Percentiles rank a stretch among this genome's conserved stretches.
These are phyloP conservation scores for Ceratobasidium theobromae DNA, from an alignment of 1,284 basidiomycete species.

Conservation along the genomic window DNA sequence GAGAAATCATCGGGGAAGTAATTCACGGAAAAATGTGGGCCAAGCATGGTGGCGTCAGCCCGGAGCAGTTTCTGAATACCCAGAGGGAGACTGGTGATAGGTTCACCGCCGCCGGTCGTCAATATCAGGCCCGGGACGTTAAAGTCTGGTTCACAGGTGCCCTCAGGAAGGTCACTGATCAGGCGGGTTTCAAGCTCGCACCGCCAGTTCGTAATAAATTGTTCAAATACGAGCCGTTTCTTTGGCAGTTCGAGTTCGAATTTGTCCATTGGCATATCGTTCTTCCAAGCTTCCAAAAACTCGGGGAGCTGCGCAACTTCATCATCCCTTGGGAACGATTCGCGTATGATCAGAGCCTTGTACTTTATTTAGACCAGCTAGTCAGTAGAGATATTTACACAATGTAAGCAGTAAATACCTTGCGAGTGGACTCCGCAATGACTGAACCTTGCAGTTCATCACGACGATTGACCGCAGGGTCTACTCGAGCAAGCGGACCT, in stretches of 20 bases:
- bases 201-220: background rate
- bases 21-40: background rate
- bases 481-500: background rate
- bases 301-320: background rate
- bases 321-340: background rate
- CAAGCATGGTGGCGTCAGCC: conserved; percentile 2
- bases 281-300: background rate
- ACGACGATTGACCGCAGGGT: background rate
- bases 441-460: background rate
- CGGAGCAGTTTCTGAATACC: conserved; percentile 4
- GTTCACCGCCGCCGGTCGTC: background rate
- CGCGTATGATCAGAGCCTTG: background rate
- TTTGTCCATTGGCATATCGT: background rate
- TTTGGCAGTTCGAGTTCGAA: background rate
- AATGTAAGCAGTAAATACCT: no score
- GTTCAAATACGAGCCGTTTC: background rate
- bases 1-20: conserved; percentile 15
- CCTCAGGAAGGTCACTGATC: background rate
- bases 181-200: conserved; percentile 1
- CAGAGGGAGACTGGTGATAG: background rate
- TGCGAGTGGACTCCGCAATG: no score
- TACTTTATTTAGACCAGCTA: no score
- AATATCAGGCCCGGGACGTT: background rate
- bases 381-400: no score
- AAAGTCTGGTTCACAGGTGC: background rate